Percentiles rank a stretch among this genome's conserved stretches.
phyloP scores from a whole-genome alignment of 352 stramenopile genomes.

The Sclerospora graminicola region DNA sequence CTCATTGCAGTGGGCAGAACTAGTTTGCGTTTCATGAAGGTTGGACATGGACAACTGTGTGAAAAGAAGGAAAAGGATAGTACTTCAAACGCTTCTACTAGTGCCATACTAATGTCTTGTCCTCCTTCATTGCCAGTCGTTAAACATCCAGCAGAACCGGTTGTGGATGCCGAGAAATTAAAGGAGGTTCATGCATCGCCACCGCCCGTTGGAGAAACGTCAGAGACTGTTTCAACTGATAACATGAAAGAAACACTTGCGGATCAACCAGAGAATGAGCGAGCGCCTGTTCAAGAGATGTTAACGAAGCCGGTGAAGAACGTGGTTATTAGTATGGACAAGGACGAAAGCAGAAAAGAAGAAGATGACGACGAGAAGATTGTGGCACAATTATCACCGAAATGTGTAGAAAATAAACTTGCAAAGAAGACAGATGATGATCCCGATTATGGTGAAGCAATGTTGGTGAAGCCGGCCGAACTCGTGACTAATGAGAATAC shows the following conservation, averaged over 20 bases:
- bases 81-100: background rate
- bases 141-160: constrained; percentile 1
- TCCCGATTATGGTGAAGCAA: no score
- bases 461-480: background rate
- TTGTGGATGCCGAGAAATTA: constrained; percentile 10
- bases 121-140: constrained; percentile 4
- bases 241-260: background rate
- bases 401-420: no score
- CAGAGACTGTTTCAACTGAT: background rate
- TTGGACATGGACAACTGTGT: constrained; percentile 13
- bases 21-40: constrained; percentile 22
- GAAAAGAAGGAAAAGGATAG: constrained; percentile 1
- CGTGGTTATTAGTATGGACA: background rate
- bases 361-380: background rate
- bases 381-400: no score
- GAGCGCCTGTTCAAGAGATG: constrained; percentile 4
- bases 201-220: background rate
- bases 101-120: constrained; percentile 5
- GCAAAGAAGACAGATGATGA: no score
- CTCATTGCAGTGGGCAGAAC: constrained; percentile 34
- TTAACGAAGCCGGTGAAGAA: background rate
- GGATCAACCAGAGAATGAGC: constrained; percentile 15
- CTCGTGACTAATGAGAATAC: background rate
- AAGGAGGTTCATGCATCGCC: background rate
- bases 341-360: background rate